Evolutionary conservation across 2,329 filamentous ascomycete species (phyloP), one percentile per base, ranked within the genome.

Genomic region (Blastomyces silverae): DNA sequence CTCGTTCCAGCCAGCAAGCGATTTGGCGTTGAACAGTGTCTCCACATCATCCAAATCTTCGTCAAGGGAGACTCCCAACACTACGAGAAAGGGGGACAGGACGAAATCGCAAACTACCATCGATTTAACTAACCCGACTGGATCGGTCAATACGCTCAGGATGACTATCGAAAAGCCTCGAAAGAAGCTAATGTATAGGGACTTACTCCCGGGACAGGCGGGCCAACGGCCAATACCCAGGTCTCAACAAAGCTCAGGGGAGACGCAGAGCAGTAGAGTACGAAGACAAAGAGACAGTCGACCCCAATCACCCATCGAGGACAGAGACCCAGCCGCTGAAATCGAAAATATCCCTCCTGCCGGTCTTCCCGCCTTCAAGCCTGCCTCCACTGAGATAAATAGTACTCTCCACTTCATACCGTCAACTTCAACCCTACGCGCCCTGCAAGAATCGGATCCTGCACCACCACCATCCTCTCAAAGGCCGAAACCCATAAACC

Each of bases 121-220:
- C 17, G 58, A 61, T 48, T 34, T 61, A 13, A 31, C 42, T 25
- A 61, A 48, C 44, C 25, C 42, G 25, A 48, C 13, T 34, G 22
- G n/a, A 17, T 67, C 75, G 4, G 63, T 67, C 22, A 74, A 71
- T 17, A 70, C 70, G 1, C 70, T 79, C 64, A 73, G 73, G 17
- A 69, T 79, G 28, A 68, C 71, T 0, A 69, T 66, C 20, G 70
- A 71, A 44, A 78, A 76, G 61, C 77, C 77, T 8, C 75, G 78
- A 17, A 76, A 70, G n/a, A 80, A 80, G 64, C 64, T 81, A 39
- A 77, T 80, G 73, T 80, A 79, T 66, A 72, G 71, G 62, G 76
- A 75, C 28, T 67, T 78, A 42, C 66, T 78, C 28, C 74, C 75
- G n/a, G 73, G 75, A 11, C 66, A 70, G 34, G 68, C 65, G 66